Base-by-base conservation (phyloP, 2,329 filamentous ascomycete species). In the Cladosporium phlei region DNA sequence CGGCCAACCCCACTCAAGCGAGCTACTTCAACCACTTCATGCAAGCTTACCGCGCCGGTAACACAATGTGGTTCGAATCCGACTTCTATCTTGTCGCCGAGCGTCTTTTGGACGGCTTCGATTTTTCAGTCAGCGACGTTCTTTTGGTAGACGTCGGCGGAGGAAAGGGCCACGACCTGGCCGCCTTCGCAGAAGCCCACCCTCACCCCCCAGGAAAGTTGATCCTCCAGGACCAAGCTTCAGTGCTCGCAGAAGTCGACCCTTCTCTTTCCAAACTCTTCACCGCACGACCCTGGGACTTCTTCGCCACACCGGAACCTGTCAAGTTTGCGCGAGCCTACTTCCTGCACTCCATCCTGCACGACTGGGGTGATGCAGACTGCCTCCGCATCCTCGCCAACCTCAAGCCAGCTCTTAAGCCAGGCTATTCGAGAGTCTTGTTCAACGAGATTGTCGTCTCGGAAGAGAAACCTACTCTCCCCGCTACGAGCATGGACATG, bases 401-500 rank as follows among this genome's bases (percentile, higher is more conserved):
- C 19, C 47, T 52, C 11, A 46, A 54, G 2, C 46, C 47, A 28
- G 57, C 50, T 4, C 59, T 59, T 9, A 50, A 56, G 52, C 53
- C 45, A 25, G 12, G 43, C 9, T 52, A 53, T 25, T 50, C 51
- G 24, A 48, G 58, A 11, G 51, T 64, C 9, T 30, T 59, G 45
- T 51, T 59, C 29, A 56, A 52, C 34, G 56, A 59, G 16, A 51
- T 49, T n/a, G 51, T 57, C 10, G 34, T 59, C 5, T 52, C 55
- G 1, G 51, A 53, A 14, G 34, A 51, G 7, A 48, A 52, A 4
- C 47, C 38, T 30, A 37, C 38, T 14, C 12, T 38, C 8, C 35
- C 24, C 11, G 25, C 40, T 17, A 48, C 54, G 6, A 43, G 34
- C 11, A 52, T 69, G 24, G 70, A 74, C 53, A 57, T 70, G 38